phyloP scores from a whole-genome alignment of 1,139 yeast genomes.

The Cylindricascospora bacillispora region DNA sequence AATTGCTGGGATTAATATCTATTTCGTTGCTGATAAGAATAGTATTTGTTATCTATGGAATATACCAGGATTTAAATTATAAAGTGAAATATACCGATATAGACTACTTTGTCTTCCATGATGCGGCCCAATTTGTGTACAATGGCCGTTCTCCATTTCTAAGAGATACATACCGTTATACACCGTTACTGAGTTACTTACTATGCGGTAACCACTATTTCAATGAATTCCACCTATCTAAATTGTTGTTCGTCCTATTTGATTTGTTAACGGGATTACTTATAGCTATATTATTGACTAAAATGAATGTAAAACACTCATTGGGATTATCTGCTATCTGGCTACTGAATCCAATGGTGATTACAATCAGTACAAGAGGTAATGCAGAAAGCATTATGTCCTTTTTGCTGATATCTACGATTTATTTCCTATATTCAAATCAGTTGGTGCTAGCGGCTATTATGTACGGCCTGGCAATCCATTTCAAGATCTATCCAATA shows the following conservation, averaged over 20 bases:
- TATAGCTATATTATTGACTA: conserved; percentile 35
- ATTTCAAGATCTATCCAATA: conserved; percentile 83
- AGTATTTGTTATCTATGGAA: conserved; percentile 66
- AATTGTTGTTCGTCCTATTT: conserved; percentile 58
- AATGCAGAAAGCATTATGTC: conserved; percentile 85
- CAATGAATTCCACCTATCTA: conserved; percentile 53
- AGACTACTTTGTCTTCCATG: conserved; percentile 86
- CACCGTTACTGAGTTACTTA: conserved; percentile 81
- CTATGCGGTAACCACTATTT: conserved; percentile 46
- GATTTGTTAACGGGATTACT: conserved; percentile 74
- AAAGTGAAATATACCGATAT: conserved; percentile 83
- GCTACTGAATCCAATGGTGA: conserved; percentile 92
- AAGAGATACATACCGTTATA: conserved; percentile 83
- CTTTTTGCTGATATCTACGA: conserved; percentile 53
- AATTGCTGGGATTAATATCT: too few species aligned
- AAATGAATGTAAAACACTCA: conserved; percentile 21
- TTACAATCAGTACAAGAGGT: conserved; percentile 86
- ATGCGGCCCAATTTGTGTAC: conserved; percentile 69
- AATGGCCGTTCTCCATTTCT: conserved; percentile 59
- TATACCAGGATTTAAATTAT: conserved; percentile 74
- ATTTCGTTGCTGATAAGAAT: conserved; percentile 38
- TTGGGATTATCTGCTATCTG: conserved; percentile 43
- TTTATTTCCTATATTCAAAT: conserved; percentile 33
- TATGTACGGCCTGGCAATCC: conserved; percentile 65
- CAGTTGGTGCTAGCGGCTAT: conserved; percentile 43